phyloP scores from a whole-genome alignment of 495 filamentous ascomycete genomes.

The Xylaria sp. region DNA sequence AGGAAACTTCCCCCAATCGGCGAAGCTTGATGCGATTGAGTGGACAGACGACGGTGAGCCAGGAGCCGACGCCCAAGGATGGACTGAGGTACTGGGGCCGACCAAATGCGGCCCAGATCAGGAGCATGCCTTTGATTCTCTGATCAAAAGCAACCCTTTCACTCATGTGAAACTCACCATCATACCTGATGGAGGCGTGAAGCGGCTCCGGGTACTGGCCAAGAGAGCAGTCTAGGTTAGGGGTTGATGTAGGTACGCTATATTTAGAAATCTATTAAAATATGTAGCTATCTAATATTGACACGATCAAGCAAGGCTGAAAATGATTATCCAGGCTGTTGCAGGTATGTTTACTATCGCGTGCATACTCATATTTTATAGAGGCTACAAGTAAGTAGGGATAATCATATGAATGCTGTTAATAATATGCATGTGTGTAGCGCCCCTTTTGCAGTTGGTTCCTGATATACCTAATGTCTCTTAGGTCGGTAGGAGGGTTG shows the following conservation, averaged over 20 bases:
- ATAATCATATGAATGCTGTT: too few species aligned
- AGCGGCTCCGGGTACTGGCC: slow-evolving; percentile 82
- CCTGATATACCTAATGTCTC: not conserved
- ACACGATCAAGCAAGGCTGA: not conserved
- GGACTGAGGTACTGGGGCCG: slow-evolving; percentile 71
- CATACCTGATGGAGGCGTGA: slow-evolving; percentile 90
- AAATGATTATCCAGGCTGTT: too few species aligned
- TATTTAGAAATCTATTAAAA: not conserved
- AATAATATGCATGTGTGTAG: too few species aligned
- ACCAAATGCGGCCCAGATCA: slow-evolving; percentile 79
- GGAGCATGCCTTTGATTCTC: slow-evolving; percentile 74
- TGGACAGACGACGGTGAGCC: slow-evolving; percentile 62
- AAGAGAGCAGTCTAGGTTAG: slow-evolving; percentile 60
- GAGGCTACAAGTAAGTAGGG: too few species aligned
- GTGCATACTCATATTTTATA: too few species aligned
- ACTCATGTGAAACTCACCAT: slow-evolving; percentile 89
- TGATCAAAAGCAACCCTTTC: slow-evolving; percentile 63
- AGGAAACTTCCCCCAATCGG: slow-evolving; percentile 85
- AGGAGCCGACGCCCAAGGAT: slow-evolving; percentile 65
- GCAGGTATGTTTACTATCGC: too few species aligned
- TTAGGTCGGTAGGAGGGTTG: not conserved
- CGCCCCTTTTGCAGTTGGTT: not conserved
- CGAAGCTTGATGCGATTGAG: slow-evolving; percentile 71
- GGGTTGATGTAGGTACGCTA: not conserved
- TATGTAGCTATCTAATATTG: not conserved